Base-by-base conservation (phyloP, 2,329 filamentous ascomycete species). In the Epichloe bromicola region DNA sequence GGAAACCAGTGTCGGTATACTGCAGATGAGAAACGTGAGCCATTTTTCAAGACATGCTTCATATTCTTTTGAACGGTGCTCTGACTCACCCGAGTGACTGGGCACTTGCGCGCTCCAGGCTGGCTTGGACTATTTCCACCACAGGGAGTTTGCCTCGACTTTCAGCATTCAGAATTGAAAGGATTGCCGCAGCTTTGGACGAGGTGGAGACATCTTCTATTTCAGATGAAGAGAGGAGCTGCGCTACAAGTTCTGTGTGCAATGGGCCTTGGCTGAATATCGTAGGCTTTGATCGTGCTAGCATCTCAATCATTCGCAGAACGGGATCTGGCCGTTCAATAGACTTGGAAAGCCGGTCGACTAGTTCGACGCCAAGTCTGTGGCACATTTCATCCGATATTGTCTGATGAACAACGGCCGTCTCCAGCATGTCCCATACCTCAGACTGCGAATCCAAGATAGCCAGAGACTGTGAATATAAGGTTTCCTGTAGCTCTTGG, bases 171-270 rank as follows among this genome's bases (percentile, higher is more conserved):
- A 82, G 58, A 1, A 75, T 60, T 0, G 67, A 61, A 12, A 70
- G 73, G 20, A 82, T 60, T 0, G 62, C 60, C 2, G 62, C 59
- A 2, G 72, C 69, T 49, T 71, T 72, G 2, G 68, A 60, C 2
- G 73, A 69, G 3, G 72, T 51, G 1, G 56, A 49, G 0, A 59
- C 47, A 48, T 74, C 69, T 3, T 68, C 62, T 1, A 74, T 64
- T 56, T 83, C 80, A 3, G 73, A 75, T 6, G 82, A 59, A 14
- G 73, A 68, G 0, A 84, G 61, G 0, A 84, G 61, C 17, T 72
- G 73, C 0, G 75, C 70, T 34, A 81, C 71, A 0, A 83, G 60
- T 3, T 65, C 63, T 20, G 79, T 70, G 41, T 78, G 73, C 3
- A 71, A 59, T 2, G 67, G 64, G 6, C 74, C 69, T 19, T 69